Evolutionary conservation across 495 filamentous ascomycete species (phyloP), one percentile per base, ranked within the genome.

Genomic region (Penicillium simplicissimum): DNA sequence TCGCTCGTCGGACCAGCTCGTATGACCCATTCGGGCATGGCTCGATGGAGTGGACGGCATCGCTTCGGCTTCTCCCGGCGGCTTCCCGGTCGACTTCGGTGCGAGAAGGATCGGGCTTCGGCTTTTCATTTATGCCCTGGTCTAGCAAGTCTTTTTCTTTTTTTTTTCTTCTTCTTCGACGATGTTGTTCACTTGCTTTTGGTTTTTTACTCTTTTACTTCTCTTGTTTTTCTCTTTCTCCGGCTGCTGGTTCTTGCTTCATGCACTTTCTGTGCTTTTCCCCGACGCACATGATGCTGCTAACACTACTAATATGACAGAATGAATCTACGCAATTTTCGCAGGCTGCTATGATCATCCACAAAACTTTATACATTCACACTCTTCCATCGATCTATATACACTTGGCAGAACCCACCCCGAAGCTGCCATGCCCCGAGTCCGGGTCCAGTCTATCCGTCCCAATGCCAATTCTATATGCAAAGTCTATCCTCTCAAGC

Each of bases 101-200:
- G 19, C n/a, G 51, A 36, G 40, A 60, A 54, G 55, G 33, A n/a
- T 43, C 8, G 42, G 17, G 17, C 42, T 58, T 56, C 59, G 62
- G 59, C 62, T 59, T 43, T 64, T 61, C 40, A 14, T 61, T 69
- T 60, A 64, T 35, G 60, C 52, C 21, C 33, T 7, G 57, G 48
- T 64, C 43, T 17, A 11, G 31, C 35, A 3, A 25, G 14, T 5
- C 5, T 14, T 38, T 31, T 62, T 11, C 8, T n/a, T 54, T 28
- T 10, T 33, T 47, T 33, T 31, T 62, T 11, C 8, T n/a, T 54
- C 28, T n/a, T 10, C 2, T 28, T 33, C 33, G 10, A 15, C 23
- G n/a, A 1, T 25, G 11, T 23, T 33, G 1, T 2, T 40, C 34
- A 38, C 21, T 51, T 13, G 7, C 25, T 48, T 45, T 45, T 49